Conservation (phyloP, 192 early-diverging fungal species). For the Coemansia sp. region DNA sequence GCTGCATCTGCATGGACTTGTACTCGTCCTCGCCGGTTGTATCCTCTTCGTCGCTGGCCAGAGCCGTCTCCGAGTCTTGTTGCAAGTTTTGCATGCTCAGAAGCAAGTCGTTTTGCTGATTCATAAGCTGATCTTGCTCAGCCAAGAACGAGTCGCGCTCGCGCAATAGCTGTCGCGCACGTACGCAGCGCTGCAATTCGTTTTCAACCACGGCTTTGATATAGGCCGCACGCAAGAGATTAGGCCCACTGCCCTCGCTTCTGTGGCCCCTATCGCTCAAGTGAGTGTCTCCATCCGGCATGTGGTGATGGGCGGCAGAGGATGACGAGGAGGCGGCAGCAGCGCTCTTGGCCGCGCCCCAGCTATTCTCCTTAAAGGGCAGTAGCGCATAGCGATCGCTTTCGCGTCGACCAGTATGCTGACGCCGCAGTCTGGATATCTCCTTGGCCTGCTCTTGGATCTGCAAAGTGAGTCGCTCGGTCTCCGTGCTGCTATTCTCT, state of each 20-base stretch:
- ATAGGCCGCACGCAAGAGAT: constrained; percentile 49
- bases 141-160: constrained; percentile 47
- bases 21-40: constrained; percentile 20
- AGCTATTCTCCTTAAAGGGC: constrained; percentile 41
- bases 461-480: constrained; percentile 37
- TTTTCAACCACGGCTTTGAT: constrained; percentile 45
- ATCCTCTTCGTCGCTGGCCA: constrained; percentile 10
- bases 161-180: constrained; percentile 44
- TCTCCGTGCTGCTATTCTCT: constrained; percentile 24
- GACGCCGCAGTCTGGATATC: constrained; percentile 40
- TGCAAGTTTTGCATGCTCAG: constrained; percentile 29
- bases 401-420: constrained; percentile 37
- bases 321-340: not conserved
- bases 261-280: not conserved
- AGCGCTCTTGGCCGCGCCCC: constrained; percentile 29
- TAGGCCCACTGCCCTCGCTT: constrained; percentile 15
- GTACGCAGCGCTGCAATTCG: constrained; percentile 52
- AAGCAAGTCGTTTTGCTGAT: constrained; percentile 48
- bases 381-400: constrained; percentile 46
- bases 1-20: constrained; percentile 16
- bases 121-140: constrained; percentile 50
- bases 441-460: constrained; percentile 53
- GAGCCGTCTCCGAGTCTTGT: not conserved
- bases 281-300: not conserved
- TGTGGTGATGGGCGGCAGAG: not conserved